Conservation (phyloP, 2,329 filamentous ascomycete genomes). For the Elsinoe necatrix region DNA sequence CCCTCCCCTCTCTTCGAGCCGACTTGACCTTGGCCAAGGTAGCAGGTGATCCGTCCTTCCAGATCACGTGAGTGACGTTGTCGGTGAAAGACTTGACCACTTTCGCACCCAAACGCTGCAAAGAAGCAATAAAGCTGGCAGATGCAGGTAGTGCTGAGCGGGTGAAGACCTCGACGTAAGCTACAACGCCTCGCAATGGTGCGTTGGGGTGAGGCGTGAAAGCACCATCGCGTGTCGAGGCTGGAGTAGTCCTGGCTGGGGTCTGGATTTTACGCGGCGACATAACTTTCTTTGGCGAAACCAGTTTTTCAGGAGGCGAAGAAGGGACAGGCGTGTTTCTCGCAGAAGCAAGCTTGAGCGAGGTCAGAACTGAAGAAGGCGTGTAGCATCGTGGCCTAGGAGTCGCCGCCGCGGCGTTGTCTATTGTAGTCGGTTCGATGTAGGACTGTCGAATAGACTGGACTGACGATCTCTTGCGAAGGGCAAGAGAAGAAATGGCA, state of each 20-base stretch:
- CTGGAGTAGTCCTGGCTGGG: slow-evolving; percentile 26
- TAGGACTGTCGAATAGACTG: slow-evolving; percentile 6
- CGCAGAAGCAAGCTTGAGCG: slow-evolving; percentile 11
- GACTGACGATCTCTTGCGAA: not conserved
- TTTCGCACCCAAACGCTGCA: slow-evolving; percentile 30
- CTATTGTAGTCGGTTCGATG: not conserved
- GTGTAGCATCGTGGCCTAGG: slow-evolving; percentile 13
- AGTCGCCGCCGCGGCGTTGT: not conserved
- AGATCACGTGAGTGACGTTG: slow-evolving; percentile 31
- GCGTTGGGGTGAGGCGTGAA: slow-evolving; percentile 31
- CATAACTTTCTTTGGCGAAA: slow-evolving; percentile 22
- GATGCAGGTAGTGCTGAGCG: slow-evolving; percentile 30
- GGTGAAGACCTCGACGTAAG: slow-evolving; percentile 31
- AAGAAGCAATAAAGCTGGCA: slow-evolving; percentile 27
- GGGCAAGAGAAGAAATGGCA: not conserved
- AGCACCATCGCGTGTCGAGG: slow-evolving; percentile 24
- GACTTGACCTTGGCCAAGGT: slow-evolving; percentile 28
- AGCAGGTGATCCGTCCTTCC: slow-evolving; percentile 32
- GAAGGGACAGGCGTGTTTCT: slow-evolving; percentile 11
- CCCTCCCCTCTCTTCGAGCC: slow-evolving; percentile 27
- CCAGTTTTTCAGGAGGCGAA: slow-evolving; percentile 22
- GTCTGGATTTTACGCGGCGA: slow-evolving; percentile 20
- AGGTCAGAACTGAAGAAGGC: not conserved
- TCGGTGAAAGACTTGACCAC: slow-evolving; percentile 31
- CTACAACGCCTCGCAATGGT: slow-evolving; percentile 27